Conservation (phyloP, 306 rosid genomes). For the Malus orientalis region DNA sequence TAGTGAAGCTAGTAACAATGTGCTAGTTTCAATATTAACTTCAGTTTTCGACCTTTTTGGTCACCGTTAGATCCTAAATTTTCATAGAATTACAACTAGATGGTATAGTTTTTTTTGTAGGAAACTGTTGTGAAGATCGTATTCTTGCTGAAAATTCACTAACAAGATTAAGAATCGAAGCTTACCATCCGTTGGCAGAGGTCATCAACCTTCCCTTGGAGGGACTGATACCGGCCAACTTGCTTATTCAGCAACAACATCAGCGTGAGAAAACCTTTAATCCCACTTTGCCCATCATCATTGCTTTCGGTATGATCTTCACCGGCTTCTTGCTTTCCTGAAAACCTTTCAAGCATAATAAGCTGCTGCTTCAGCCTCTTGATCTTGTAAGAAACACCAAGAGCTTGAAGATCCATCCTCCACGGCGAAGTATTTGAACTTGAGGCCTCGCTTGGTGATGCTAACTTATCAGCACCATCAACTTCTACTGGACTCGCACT, state of each 20-base stretch:
- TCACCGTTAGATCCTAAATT: not conserved
- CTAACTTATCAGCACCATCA: slow-evolving; percentile 9
- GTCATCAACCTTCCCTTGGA: slow-evolving; percentile 73
- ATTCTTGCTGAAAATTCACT: not conserved
- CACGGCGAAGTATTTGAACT: slow-evolving; percentile 30
- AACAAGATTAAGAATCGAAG: not conserved
- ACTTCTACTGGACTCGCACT: slow-evolving; percentile 19
- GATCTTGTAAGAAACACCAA: slow-evolving; percentile 85
- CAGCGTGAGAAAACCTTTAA: slow-evolving; percentile 43
- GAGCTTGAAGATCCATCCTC: slow-evolving; percentile 94
- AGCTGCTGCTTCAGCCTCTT: slow-evolving; percentile 93
- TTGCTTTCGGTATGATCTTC: slow-evolving; percentile 27
- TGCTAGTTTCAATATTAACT: not conserved
- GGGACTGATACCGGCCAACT: slow-evolving; percentile 66
- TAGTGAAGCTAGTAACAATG: not conserved
- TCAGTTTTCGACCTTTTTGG: not conserved
- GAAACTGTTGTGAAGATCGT: not conserved
- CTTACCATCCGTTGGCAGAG: slow-evolving; percentile 86
- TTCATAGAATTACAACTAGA: not conserved
- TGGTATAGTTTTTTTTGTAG: not conserved
- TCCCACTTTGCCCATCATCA: slow-evolving; percentile 35
- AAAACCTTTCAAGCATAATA: slow-evolving; percentile 65
- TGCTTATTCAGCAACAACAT: slow-evolving; percentile 67
- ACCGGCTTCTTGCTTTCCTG: slow-evolving; percentile 57
- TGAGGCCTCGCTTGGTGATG: slow-evolving; percentile 10